Conservation (phyloP, 441 rosid genomes). For the Erysimum pusillum region DNA sequence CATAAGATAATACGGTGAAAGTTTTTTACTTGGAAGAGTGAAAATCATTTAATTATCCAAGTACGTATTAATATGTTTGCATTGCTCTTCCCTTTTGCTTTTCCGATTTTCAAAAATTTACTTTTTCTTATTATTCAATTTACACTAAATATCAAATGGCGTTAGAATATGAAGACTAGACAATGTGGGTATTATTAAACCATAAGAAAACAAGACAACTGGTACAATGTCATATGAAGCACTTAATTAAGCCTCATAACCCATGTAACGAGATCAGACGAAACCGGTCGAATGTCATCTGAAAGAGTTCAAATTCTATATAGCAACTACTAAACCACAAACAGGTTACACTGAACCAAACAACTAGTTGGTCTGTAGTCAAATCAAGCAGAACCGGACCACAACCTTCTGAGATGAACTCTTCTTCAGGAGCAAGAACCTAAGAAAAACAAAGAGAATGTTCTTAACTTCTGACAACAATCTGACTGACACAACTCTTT, state of each 20-base stretch:
- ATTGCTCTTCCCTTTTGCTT: not conserved
- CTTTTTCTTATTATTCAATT: not conserved
- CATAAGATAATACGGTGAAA: not conserved
- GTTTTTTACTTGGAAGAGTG: not conserved
- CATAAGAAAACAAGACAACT: not conserved
- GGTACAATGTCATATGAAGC: no score
- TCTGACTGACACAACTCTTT: not conserved
- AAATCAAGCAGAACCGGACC: conserved; percentile 25
- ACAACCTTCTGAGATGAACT: conserved; percentile 5
- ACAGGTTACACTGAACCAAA: not conserved
- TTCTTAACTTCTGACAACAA: not conserved
- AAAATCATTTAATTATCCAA: not conserved
- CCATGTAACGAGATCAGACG: conserved; percentile 2
- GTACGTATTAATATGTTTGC: not conserved
- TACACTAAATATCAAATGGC: not conserved
- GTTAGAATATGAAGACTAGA: not conserved
- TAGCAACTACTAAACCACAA: conserved; percentile 11
- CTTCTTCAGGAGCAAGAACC: conserved; percentile 13
- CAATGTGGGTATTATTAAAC: no score
- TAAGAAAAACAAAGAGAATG: not conserved
- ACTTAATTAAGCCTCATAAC: not conserved
- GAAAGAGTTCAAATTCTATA: conserved; percentile 15
- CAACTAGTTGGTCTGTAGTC: not conserved
- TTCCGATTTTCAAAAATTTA: not conserved
- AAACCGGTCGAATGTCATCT: not conserved